Base-by-base conservation (phyloP, 2,329 filamentous ascomycete species). In the Aotearoamyces nothofagi region DNA sequence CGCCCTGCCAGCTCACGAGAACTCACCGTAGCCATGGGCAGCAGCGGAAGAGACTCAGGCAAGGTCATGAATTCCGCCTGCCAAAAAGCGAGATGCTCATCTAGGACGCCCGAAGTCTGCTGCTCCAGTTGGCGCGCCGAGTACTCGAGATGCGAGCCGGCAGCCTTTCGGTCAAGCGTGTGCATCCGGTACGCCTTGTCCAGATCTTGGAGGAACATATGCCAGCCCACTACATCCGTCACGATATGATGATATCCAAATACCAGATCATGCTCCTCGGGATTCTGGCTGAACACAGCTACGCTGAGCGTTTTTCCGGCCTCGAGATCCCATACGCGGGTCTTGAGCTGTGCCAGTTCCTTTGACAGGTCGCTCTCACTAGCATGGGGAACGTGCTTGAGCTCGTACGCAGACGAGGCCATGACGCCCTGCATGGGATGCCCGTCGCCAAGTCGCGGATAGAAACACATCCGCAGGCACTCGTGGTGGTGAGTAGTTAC, bases 241-340 rank as follows among this genome's bases (percentile, higher is more conserved):
- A 51, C 43, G 20, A 69, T 65, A 37, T 67, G 62, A 33, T 66
- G 62, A 25, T 50, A 52, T 1, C 46, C 45, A 4, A 68, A 25
- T 0, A 69, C 20, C 3, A 66, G 33, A 36, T 46, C 55, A 33
- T 61, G 55, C 1, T 36, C 29, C 0, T 41, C 44, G 2, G 42
- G 34, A 0, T 46, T 49, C 9, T 46, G 40, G 0, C 53, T 41
- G 4, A 63, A 39, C 2, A 62, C 39, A 3, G 40, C 28, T 3
- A 58, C 37, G 5, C 45, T 40, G 5, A 58, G 17, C 2, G 30
- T 14, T 9, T 39, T 25, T 4, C 42, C 33, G 5, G 33, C 17
- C 17, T 30, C 34, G n/a, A 49, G 24, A 29, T 43, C 33, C 4
- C 22, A 31, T 22, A 40, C 27, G 11, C 29, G 20, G n/a, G 38